phyloP scores from a whole-genome alignment of 768 basidiomycete genomes.

The Jaapia argillacea region DNA sequence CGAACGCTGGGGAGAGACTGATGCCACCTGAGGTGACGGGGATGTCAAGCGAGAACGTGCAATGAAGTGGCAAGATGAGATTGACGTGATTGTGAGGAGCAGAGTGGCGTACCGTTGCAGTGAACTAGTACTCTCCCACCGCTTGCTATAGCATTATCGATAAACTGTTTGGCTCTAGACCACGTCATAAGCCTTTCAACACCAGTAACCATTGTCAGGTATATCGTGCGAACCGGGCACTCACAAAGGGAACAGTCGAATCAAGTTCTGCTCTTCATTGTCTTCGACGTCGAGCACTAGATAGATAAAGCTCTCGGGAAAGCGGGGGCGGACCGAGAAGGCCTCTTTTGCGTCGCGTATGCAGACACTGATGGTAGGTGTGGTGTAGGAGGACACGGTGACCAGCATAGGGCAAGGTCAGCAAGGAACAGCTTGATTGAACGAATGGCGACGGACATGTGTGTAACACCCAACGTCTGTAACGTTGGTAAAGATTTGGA shows the following conservation, averaged over 20 bases:
- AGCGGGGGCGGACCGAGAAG: constrained; percentile 81
- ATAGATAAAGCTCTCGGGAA: constrained; percentile 70
- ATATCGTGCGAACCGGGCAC: constrained; percentile 13
- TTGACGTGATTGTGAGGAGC: neutral
- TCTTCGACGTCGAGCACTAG: constrained; percentile 82
- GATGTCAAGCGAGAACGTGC: too few relatives aligned
- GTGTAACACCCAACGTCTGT: constrained; percentile 57
- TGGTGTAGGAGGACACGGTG: neutral
- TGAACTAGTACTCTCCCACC: constrained; percentile 80
- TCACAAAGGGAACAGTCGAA: constrained; percentile 80
- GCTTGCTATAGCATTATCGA: constrained; percentile 52
- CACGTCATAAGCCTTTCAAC: too few relatives aligned
- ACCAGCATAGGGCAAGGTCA: constrained; percentile 1
- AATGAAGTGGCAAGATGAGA: neutral
- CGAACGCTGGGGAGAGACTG: constrained; percentile 79
- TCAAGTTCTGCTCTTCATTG: constrained; percentile 91
- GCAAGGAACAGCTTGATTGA: constrained; percentile 4
- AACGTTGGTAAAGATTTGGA: constrained; percentile 75
- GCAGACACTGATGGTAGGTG: constrained; percentile 48
- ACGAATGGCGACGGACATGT: constrained; percentile 45
- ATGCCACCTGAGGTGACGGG: constrained; percentile 85
- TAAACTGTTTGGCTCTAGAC: constrained; percentile 67
- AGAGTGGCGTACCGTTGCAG: constrained; percentile 59
- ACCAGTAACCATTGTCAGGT: too few relatives aligned
- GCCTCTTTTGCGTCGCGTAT: constrained; percentile 86